Base-by-base conservation (phyloP, 2,329 filamentous ascomycete genomes). In the Neurospora crassa region DNA sequence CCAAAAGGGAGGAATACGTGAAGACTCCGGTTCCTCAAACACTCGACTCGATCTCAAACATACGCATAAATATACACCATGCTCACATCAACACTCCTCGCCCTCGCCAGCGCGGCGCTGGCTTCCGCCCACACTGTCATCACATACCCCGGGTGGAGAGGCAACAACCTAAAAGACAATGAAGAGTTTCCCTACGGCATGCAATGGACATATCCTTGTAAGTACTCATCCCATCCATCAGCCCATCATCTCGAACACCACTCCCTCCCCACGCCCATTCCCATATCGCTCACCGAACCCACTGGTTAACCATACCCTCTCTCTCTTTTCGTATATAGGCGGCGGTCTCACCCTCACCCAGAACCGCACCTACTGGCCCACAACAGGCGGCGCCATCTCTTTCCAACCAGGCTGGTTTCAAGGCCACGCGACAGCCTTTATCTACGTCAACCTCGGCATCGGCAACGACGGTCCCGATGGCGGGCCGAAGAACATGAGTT, bases 361-460 rank as follows among this genome's bases (percentile, higher is more conserved):
- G 67, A 98, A 99, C 83, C 90, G 95, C 74, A 97, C 96, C 16
- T 92, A 91, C 83, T 98, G 96, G 96, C 94, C 96, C 18, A 86
- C 93, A 68, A 88, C 83, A 40, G 96, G 96, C 76, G 96, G 96
- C 73, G 93, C 94, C n/a, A 78, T 99, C 73, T 88, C 93, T 68
- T 87, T 97, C 77, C 95, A 98, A 79, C 96, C 96, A 0, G 96
- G 95, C 78, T 98, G 96, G 96, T 97, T 97, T 84, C 89, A 90
- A 72, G 96, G 96, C 74, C 96, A 98, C 80, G 81, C 87, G 43
- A 90, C 89, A 6, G 95, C 94, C 20, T 88, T 93, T 76, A 86
- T 97, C 79, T 97, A 97, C 83, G 84, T 98, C 82, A 98, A 98
- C 83, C 86, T 98, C 70, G 96, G 96, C 75, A 89, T 94, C 75